These are phyloP conservation scores for Candida endomychidarum DNA, from an alignment of 805 yeast genomes.

Conservation along the genomic window DNA sequence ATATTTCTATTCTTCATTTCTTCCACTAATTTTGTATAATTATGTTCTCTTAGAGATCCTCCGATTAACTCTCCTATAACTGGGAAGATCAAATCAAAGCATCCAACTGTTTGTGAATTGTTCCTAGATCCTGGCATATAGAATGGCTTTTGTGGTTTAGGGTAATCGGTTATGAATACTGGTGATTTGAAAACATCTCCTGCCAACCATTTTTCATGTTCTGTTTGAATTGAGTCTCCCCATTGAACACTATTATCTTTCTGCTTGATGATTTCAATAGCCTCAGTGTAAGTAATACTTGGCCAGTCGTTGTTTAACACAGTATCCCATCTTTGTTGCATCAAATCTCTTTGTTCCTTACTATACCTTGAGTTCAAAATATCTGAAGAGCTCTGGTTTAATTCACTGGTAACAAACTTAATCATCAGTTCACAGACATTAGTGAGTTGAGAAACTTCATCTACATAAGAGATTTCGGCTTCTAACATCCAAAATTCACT, in stretches of 20 bases:
- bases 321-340: conserved; percentile 63
- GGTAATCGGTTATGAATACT: conserved; percentile 88
- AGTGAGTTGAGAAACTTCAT: conserved; percentile 59
- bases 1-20: conserved; percentile 57
- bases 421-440: conserved; percentile 70
- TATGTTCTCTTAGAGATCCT: conserved; percentile 88
- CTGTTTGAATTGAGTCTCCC: conserved; percentile 77
- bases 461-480: conserved; percentile 76
- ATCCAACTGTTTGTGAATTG: conserved; percentile 66
- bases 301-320: conserved; percentile 54
- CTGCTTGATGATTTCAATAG: conserved; percentile 50
- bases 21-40: conserved; percentile 42
- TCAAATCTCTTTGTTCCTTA: conserved; percentile 33
- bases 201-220: conserved; percentile 91
- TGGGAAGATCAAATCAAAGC: conserved; percentile 87
- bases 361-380: conserved; percentile 37
- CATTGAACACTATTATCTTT: conserved; percentile 36
- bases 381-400: conserved; percentile 20
- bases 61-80: conserved; percentile 93
- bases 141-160: conserved; percentile 76
- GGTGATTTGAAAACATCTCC: conserved; percentile 67
- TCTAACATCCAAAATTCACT: conserved; percentile 98
- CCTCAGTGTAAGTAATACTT: conserved; percentile 71
- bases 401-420: conserved; percentile 37
- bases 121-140: conserved; percentile 70